Conservation (phyloP, 2,329 filamentous ascomycete species). For the Rugonectria rugulosa region DNA sequence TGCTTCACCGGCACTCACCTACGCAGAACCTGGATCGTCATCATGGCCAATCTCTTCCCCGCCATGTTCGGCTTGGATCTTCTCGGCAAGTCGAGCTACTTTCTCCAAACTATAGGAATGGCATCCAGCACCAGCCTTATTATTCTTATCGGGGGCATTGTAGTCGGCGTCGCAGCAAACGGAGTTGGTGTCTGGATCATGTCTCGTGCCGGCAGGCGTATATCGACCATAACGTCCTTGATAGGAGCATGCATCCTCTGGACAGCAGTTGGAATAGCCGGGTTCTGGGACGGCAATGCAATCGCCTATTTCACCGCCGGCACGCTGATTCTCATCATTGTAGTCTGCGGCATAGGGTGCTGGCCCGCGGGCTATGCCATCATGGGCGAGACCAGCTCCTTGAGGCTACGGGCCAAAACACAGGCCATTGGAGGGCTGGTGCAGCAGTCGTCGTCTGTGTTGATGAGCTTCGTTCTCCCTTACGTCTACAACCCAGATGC, state of each 20-base stretch:
- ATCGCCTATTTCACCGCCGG: slow-evolving; percentile 24
- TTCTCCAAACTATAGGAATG: slow-evolving; percentile 43
- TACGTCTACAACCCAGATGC: slow-evolving; percentile 42
- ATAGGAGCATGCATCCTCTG: slow-evolving; percentile 46
- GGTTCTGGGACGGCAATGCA: slow-evolving; percentile 17
- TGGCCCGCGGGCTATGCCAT: slow-evolving; percentile 51
- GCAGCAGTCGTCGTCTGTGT: slow-evolving; percentile 45
- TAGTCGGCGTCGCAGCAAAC: slow-evolving; percentile 54
- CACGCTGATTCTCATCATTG: slow-evolving; percentile 50
- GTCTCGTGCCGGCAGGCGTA: slow-evolving; percentile 49
- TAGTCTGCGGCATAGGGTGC: slow-evolving; percentile 47
- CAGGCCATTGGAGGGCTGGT: slow-evolving; percentile 51
- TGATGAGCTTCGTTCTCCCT: slow-evolving; percentile 32
- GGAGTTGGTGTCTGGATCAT: slow-evolving; percentile 53
- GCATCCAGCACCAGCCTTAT: slow-evolving; percentile 45
- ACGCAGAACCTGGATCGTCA: slow-evolving; percentile 47
- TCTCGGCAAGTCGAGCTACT: slow-evolving; percentile 51
- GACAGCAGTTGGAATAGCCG: slow-evolving; percentile 48
- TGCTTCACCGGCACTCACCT: slow-evolving; percentile 52
- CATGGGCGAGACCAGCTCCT: slow-evolving; percentile 33
- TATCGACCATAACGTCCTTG: slow-evolving; percentile 47
- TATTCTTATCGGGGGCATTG: slow-evolving; percentile 55
- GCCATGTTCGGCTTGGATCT: slow-evolving; percentile 53
- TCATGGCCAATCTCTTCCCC: slow-evolving; percentile 50
- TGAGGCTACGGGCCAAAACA: slow-evolving; percentile 23